phyloP scores from a whole-genome alignment of 306 rosid genomes.

The Hylodesmum podocarpum region DNA sequence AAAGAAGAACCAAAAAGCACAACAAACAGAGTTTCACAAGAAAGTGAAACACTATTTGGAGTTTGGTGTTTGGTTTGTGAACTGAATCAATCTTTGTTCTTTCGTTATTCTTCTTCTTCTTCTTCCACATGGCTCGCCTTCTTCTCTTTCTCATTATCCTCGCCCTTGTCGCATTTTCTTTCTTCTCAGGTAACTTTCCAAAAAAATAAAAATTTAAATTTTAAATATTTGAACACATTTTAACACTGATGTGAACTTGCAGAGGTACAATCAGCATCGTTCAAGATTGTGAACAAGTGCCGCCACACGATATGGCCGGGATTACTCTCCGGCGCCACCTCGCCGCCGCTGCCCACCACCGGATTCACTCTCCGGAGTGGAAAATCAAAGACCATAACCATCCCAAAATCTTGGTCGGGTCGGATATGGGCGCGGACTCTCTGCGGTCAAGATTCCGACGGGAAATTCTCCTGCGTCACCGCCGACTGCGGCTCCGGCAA shows the following conservation, averaged over 20 bases:
- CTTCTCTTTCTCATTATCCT: conserved; percentile 38
- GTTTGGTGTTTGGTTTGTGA: too few relatives aligned
- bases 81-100: conserved; percentile 16
- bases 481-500: conserved; percentile 87
- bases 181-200: conserved; percentile 56
- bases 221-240: neutral
- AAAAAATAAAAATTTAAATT: neutral
- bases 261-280: conserved; percentile 70
- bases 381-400: conserved; percentile 47
- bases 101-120: neutral
- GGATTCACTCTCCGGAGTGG: conserved; percentile 69
- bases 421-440: conserved; percentile 89
- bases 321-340: conserved; percentile 73
- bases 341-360: conserved; percentile 72
- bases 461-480: conserved; percentile 72
- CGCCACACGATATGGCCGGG: conserved; percentile 89
- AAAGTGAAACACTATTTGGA: conserved; percentile 52
- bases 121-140: conserved; percentile 47
- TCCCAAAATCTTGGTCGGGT: conserved; percentile 89
- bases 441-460: conserved; percentile 51
- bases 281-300: conserved; percentile 83
- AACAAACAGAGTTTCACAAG: conserved; percentile 15
- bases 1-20: conserved; percentile 8
- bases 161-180: conserved; percentile 40
- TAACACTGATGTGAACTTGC: neutral